phyloP scores from a whole-genome alignment of 305 asterid species.

The Lippia alba region DNA sequence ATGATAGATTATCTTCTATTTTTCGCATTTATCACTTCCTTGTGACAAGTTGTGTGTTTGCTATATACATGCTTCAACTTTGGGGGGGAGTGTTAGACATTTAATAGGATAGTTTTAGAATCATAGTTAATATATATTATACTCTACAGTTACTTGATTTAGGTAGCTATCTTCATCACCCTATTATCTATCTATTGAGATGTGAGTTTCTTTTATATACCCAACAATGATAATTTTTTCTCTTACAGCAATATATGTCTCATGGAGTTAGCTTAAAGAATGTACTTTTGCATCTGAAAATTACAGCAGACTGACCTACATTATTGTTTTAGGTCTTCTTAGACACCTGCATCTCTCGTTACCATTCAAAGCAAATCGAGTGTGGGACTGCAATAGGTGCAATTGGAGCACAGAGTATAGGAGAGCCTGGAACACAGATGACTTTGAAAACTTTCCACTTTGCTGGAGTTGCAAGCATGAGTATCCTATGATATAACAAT shows the following conservation, averaged over 20 bases:
- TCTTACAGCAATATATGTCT: background rate
- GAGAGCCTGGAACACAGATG: slow-evolving; percentile 99
- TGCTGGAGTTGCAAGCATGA: slow-evolving; percentile 99
- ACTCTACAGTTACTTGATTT: no score
- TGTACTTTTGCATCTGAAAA: slow-evolving; percentile 28
- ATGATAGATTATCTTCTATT: no score
- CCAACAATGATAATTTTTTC: no score
- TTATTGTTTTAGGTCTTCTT: slow-evolving; percentile 67
- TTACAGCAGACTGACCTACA: slow-evolving; percentile 8
- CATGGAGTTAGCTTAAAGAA: background rate
- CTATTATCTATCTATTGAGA: no score
- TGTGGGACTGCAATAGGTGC: slow-evolving; percentile 94
- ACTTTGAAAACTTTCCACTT: slow-evolving; percentile 98
- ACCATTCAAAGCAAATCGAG: slow-evolving; percentile 76
- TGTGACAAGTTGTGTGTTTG: no score
- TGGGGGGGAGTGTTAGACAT: no score
- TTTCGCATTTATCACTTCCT: no score
- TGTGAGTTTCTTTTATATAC: no score
- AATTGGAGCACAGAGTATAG: slow-evolving; percentile 95
- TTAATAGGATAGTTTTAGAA: no score
- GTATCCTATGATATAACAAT: slow-evolving; percentile 67
- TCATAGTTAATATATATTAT: no score
- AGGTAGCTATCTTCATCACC: no score
- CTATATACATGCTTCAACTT: no score
- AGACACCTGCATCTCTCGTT: slow-evolving; percentile 79